phyloP scores from a whole-genome alignment of 2,329 filamentous ascomycete genomes.

The Torrubiella hemipterigena region DNA sequence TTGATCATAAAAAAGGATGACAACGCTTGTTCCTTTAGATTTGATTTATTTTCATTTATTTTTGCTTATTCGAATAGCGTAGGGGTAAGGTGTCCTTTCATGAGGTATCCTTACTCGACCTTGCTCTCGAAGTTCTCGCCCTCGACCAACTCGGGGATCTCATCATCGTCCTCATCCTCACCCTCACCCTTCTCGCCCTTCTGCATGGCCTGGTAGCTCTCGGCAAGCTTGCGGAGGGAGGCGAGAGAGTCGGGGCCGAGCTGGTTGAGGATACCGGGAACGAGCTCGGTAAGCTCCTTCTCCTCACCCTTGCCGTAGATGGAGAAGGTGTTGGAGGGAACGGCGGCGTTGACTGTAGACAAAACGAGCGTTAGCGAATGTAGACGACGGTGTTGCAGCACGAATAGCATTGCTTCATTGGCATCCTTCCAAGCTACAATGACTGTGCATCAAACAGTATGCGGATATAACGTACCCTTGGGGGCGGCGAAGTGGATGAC shows the following conservation, averaged over 20 bases:
- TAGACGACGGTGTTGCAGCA: slow-evolving; percentile 9
- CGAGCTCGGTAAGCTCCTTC: slow-evolving; percentile 99
- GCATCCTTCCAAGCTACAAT: too few species aligned
- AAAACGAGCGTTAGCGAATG: too few species aligned
- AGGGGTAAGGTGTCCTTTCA: background rate
- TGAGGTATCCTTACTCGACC: slow-evolving; percentile 59
- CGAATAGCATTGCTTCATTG: too few species aligned
- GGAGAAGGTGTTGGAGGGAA: slow-evolving; percentile 97
- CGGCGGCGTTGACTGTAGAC: slow-evolving; percentile 76
- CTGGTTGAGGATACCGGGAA: slow-evolving; percentile 98
- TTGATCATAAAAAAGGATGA: too few species aligned
- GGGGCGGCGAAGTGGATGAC: slow-evolving; percentile 98
- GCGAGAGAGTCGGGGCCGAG: slow-evolving; percentile 96
- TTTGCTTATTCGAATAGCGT: background rate
- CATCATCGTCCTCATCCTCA: slow-evolving; percentile 83
- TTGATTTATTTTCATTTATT: background rate
- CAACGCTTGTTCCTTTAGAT: too few species aligned
- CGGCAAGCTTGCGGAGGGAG: slow-evolving; percentile 93
- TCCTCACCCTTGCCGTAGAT: slow-evolving; percentile 98
- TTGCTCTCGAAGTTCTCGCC: slow-evolving; percentile 98
- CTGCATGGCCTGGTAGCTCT: slow-evolving; percentile 99
- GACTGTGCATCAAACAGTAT: too few species aligned
- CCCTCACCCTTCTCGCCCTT: slow-evolving; percentile 76
- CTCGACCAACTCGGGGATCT: slow-evolving; percentile 93
- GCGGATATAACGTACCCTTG: slow-evolving; percentile 84